Percentiles rank a stretch among this genome's conserved stretches.
Evolutionary conservation across 257 asterid species (phyloP).

Genomic region (Solanum habrochaites): DNA sequence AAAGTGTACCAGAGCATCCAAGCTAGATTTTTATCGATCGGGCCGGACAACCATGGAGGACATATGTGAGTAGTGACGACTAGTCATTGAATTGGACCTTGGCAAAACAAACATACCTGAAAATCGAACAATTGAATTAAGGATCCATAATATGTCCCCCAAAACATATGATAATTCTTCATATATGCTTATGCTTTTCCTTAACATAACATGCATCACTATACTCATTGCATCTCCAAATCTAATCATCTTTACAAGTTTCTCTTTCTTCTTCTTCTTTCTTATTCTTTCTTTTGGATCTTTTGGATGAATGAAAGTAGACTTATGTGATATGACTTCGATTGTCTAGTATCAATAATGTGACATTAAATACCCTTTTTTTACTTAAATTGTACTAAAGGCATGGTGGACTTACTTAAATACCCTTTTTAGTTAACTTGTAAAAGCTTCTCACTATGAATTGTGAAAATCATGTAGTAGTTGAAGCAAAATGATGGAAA

Average conservation of each 20-base stretch:
- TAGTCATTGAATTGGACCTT: background rate
- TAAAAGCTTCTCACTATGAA: background rate
- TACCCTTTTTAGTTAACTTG: background rate
- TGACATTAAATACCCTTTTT: background rate
- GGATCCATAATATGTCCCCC: constrained; percentile 7
- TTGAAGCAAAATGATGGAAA: background rate
- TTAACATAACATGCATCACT: constrained; percentile 15
- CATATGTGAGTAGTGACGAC: constrained; percentile 5
- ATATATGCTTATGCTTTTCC: constrained; percentile 13
- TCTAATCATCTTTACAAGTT: constrained; percentile 5
- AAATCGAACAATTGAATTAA: constrained; percentile 9
- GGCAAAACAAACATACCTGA: constrained; percentile 7
- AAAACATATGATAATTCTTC: constrained; percentile 5
- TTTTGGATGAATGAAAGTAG: background rate
- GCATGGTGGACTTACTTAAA: background rate
- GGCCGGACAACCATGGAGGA: constrained; percentile 1
- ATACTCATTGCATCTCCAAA: constrained; percentile 7
- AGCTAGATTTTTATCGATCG: background rate
- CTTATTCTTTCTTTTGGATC: background rate
- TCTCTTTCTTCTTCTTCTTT: background rate
- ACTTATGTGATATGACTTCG: background rate
- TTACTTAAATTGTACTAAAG: background rate
- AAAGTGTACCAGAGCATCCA: background rate
- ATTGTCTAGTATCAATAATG: background rate
- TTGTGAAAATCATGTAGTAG: background rate